Conservation (phyloP, 805 yeast species). For the Saturnispora galanensis region DNA sequence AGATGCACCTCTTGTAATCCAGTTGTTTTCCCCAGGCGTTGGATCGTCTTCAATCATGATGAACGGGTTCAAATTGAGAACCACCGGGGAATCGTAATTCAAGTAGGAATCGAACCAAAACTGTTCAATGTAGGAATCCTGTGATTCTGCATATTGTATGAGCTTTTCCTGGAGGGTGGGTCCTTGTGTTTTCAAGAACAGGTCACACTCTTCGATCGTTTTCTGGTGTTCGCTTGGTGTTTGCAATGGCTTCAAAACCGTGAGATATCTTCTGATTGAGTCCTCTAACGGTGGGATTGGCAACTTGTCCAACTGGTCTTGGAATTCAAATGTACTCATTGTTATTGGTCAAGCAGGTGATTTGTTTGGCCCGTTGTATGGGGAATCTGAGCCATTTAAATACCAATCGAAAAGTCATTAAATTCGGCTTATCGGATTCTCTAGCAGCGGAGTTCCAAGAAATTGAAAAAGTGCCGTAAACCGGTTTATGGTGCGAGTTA, state of each 20-base stretch:
- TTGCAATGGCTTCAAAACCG: constrained; percentile 70
- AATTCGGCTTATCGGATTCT: constrained; percentile 9
- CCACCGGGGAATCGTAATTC: constrained; percentile 82
- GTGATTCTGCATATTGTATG: constrained; percentile 46
- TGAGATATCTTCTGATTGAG: constrained; percentile 58
- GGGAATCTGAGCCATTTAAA: not conserved
- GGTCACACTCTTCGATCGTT: constrained; percentile 48
- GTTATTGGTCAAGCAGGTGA: not conserved
- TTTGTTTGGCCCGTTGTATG: not conserved
- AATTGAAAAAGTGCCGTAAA: not conserved
- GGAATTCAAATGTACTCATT: constrained; percentile 43
- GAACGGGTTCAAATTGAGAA: constrained; percentile 84
- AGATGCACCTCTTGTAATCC: constrained; percentile 73
- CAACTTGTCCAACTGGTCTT: constrained; percentile 47
- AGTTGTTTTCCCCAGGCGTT: constrained; percentile 52
- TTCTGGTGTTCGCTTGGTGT: constrained; percentile 57
- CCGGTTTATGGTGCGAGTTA: too few relatives aligned
- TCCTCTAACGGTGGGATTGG: constrained; percentile 73
- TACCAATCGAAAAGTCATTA: constrained; percentile 2
- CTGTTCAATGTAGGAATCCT: constrained; percentile 82
- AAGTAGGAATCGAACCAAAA: constrained; percentile 91
- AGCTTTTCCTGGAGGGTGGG: constrained; percentile 55
- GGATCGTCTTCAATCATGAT: constrained; percentile 89
- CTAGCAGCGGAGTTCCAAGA: constrained; percentile 4
- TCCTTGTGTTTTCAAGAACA: constrained; percentile 46